Conservation (phyloP, 2,329 filamentous ascomycete genomes). For the Diaporthe sp. region DNA sequence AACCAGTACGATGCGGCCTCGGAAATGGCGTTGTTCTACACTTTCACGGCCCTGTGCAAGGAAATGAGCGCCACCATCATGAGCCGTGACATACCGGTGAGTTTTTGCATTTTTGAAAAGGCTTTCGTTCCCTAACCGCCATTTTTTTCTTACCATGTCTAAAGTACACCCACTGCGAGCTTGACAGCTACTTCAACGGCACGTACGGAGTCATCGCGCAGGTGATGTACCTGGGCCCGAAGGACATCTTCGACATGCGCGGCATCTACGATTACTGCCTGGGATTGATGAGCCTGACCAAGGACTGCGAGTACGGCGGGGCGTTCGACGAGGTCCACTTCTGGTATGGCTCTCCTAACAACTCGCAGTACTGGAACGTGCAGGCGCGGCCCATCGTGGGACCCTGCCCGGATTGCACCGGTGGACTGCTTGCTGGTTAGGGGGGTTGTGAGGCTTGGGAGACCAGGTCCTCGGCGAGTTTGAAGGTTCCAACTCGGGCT, state of each 20-base stretch:
- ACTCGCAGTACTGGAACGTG: not conserved
- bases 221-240: not conserved
- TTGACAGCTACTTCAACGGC: not conserved
- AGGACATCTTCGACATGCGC: not conserved
- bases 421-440: not conserved
- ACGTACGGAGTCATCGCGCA: not conserved
- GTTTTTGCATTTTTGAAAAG: no score
- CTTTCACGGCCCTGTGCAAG: not conserved
- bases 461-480: not conserved
- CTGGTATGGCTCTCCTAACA: not conserved
- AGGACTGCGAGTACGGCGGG: not conserved
- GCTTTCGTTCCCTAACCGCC: not conserved
- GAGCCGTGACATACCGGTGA: not conserved
- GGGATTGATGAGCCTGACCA: not conserved
- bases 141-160: not conserved
- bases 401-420: not conserved
- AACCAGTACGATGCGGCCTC: not conserved
- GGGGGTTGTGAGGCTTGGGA: not conserved
- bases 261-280: not conserved
- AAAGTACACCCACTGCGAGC: not conserved
- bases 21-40: not conserved
- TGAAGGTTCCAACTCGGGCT: not conserved
- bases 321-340: not conserved
- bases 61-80: not conserved
- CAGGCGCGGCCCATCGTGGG: not conserved